Conservation (phyloP, 106 monocot species). For the Apostasia shenzhenica region DNA sequence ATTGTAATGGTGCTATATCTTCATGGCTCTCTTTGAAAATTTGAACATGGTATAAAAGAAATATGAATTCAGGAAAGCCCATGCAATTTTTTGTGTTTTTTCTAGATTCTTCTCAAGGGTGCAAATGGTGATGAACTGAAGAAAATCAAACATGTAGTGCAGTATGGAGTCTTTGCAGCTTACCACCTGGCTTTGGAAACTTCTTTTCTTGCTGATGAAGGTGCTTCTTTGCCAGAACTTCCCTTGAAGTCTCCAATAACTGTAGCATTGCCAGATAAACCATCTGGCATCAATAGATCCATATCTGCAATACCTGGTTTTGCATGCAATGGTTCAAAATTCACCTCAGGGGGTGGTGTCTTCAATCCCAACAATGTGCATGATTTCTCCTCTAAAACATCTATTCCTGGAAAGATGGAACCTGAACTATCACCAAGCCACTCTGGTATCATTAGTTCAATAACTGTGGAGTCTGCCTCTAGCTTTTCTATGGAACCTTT, state of each 20-base stretch:
- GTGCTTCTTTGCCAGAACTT: slow-evolving; percentile 55
- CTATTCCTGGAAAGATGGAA: slow-evolving; percentile 6
- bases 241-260: slow-evolving; percentile 57
- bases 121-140: slow-evolving; percentile 51
- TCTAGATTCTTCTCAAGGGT: slow-evolving; percentile 65
- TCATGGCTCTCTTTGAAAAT: background rate
- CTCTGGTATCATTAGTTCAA: background rate
- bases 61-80: background rate
- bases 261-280: slow-evolving; percentile 60
- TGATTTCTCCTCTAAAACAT: background rate
- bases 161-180: slow-evolving; percentile 71
- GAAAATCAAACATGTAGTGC: slow-evolving; percentile 67
- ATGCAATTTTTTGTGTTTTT: background rate
- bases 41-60: background rate
- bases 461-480: slow-evolving; percentile 1
- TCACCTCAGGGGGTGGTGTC: background rate
- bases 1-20: no score
- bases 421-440: background rate
- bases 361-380: background rate
- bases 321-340: background rate
- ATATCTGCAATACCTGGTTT: slow-evolving; percentile 50
- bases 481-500: slow-evolving; percentile 5
- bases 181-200: slow-evolving; percentile 73
- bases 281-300: slow-evolving; percentile 37
- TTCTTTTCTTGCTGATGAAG: slow-evolving; percentile 81